These are phyloP conservation scores for Yamadazyma songkhlaensis DNA, from an alignment of 1,139 yeast genomes.

Conservation along the genomic window DNA sequence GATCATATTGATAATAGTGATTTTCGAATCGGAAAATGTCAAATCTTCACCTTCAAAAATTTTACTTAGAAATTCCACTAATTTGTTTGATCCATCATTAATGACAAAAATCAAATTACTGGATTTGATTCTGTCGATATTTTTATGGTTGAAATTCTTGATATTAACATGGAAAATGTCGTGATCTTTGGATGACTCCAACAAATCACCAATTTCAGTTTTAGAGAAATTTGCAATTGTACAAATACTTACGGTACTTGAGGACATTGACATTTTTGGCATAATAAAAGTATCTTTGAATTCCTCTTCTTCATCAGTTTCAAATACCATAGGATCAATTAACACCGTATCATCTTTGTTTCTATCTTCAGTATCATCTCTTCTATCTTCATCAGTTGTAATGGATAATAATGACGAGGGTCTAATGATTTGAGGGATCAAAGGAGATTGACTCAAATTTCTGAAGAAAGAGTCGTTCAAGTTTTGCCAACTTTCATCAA, in stretches of 20 bases:
- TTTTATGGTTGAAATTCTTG: slow-evolving; percentile 16
- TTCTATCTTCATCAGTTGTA: slow-evolving; percentile 22
- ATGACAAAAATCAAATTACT: slow-evolving; percentile 34
- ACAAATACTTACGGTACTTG: slow-evolving; percentile 5
- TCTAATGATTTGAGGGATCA: slow-evolving; percentile 8
- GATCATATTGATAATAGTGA: slow-evolving; percentile 40
- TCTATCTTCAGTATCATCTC: slow-evolving; percentile 11
- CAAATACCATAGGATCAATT: slow-evolving; percentile 32
- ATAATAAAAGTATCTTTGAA: slow-evolving; percentile 36
- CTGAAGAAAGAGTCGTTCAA: slow-evolving; percentile 14
- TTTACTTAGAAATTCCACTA: slow-evolving; percentile 24
- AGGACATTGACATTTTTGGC: slow-evolving; percentile 25
- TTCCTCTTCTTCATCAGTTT: slow-evolving; percentile 41
- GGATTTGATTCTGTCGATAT: slow-evolving; percentile 12
- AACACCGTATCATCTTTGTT: slow-evolving; percentile 5
- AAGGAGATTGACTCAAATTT: slow-evolving; percentile 14
- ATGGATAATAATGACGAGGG: slow-evolving; percentile 22
- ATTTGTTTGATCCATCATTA: slow-evolving; percentile 38
- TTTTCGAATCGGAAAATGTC: slow-evolving; percentile 20
- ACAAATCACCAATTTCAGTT: slow-evolving; percentile 21
- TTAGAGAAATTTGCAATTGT: slow-evolving; percentile 1
- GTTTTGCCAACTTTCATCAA: slow-evolving; percentile 22
- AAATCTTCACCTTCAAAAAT: slow-evolving; percentile 5
- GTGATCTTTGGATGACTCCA: slow-evolving; percentile 14
- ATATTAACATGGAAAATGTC: slow-evolving; percentile 14